Percentiles rank a stretch among this genome's conserved stretches.
phyloP scores from a whole-genome alignment of 192 early-diverging fungal species.

The Backusella mclennaniae region DNA sequence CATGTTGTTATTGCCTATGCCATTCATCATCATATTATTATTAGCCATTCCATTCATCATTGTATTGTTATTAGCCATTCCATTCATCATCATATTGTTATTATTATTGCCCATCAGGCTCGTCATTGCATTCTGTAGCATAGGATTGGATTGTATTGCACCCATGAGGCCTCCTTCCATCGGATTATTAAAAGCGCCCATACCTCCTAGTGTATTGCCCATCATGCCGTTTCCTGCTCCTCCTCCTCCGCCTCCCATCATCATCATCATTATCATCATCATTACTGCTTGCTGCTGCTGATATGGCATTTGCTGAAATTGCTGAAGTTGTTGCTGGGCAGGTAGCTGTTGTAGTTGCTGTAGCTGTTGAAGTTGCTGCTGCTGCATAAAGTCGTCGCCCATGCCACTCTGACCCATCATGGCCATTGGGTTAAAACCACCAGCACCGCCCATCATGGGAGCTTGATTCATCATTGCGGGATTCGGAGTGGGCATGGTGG shows the following conservation, averaged over 20 bases:
- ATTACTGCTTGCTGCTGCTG: not conserved
- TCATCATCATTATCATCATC: not conserved
- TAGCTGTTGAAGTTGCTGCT: not conserved
- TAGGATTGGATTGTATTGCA: not conserved
- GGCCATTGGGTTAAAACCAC: not conserved
- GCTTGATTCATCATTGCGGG: constrained; percentile 1
- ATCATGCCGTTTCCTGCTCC: not conserved
- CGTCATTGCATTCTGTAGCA: not conserved
- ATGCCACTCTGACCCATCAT: not conserved
- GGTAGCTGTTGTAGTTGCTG: not conserved
- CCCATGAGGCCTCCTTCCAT: not conserved
- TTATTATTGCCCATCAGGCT: not conserved
- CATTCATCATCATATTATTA: not conserved
- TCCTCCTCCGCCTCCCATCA: not conserved
- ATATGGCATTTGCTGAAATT: not conserved
- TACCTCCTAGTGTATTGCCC: not conserved
- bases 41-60: not conserved
- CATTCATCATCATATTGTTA: too few relatives aligned
- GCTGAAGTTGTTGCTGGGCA: not conserved
- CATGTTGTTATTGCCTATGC: not conserved
- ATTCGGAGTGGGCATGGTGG: not conserved
- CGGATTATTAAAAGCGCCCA: not conserved
- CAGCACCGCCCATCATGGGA: not conserved
- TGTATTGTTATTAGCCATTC: not conserved
- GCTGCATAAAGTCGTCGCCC: not conserved